Evolutionary conservation across 2,329 filamentous ascomycete genomes (phyloP).

Genomic region (Calonectria henricotiae): DNA sequence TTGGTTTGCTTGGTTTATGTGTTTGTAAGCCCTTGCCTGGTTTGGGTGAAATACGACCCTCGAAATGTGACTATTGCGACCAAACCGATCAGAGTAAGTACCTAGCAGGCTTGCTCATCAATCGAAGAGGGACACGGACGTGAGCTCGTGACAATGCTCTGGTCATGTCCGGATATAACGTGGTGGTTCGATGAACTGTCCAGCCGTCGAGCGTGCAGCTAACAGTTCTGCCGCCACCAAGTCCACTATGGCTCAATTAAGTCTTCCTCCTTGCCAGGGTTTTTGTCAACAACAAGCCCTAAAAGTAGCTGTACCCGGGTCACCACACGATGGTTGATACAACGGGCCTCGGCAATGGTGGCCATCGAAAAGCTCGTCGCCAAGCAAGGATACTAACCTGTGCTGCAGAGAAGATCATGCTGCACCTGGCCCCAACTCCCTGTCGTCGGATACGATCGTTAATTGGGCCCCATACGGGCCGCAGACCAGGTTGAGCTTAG

Average conservation of each 20-base stretch:
- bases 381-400: conserved; percentile 39
- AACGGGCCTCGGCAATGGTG: conserved; percentile 21
- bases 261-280: background rate
- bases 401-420: conserved; percentile 47
- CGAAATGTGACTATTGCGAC: conserved; percentile 13
- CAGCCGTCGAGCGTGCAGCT: conserved; percentile 20
- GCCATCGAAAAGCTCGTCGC: conserved; percentile 26
- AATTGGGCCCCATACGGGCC: conserved; percentile 44
- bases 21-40: conserved; percentile 23
- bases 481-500: conserved; percentile 34
- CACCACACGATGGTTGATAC: conserved; percentile 14
- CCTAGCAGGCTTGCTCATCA: conserved; percentile 19
- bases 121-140: conserved; percentile 12
- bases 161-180: conserved; percentile 17
- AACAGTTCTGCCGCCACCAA: conserved; percentile 13
- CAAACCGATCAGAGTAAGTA: conserved; percentile 16
- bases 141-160: conserved; percentile 20
- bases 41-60: conserved; percentile 6
- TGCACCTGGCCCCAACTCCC: conserved; percentile 44
- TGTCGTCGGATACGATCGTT: conserved; percentile 41
- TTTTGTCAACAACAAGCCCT: conserved; percentile 18
- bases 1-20: background rate
- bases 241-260: conserved; percentile 20
- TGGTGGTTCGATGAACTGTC: conserved; percentile 22
- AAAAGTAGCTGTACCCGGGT: conserved; percentile 6